Base-by-base conservation (phyloP, 2,329 filamentous ascomycete genomes). In the Chaetomium sp. region DNA sequence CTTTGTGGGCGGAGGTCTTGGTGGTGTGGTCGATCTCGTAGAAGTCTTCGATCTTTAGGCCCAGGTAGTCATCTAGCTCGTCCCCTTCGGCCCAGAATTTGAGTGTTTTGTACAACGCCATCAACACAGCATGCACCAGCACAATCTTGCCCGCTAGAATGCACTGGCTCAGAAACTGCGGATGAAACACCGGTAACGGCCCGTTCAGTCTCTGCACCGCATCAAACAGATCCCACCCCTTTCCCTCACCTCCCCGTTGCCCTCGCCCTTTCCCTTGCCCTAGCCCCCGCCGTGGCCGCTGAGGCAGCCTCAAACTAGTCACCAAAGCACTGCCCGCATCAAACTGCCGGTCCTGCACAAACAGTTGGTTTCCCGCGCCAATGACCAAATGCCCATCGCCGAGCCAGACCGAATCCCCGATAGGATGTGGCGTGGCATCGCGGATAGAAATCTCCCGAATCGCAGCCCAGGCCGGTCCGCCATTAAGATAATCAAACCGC, bases 341-440 rank as follows among this genome's bases (percentile, higher is more conserved):
- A 32, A 95, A 82, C n/a, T 82, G 77, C 57, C 91, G 84, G 63
- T 89, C 88, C 66, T 91, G 86, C 6, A 95, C 78, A 68, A 96
- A 91, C 10, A 99, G 76, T 67, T 96, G 91, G 67, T 96, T 96
- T 0, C 94, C 94, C 6, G 91, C 85, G 1, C 91, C 91, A 54
- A 97, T 85, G 5, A 95, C 86, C 10, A 99, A 78, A 65, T 91
- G 85, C 0, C 91, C 92, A 65, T 88, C 86, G 34, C 85, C 84
- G 10, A 96, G 75, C 94, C 94, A 99, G 12, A 89, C 89, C 0
- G 91, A 95, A 68, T 96, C 91, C 2, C 91, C 91, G 50, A 96
- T 95, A 0, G 90, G 88, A 69, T 96, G 89, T 34, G 91, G 89
- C 10, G 91, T 95, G 40, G 91, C 76, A 57, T 91, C 86, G 59